Evolutionary conservation across 495 filamentous ascomycete species (phyloP).

Genomic region (Astrocystis sublimbata): DNA sequence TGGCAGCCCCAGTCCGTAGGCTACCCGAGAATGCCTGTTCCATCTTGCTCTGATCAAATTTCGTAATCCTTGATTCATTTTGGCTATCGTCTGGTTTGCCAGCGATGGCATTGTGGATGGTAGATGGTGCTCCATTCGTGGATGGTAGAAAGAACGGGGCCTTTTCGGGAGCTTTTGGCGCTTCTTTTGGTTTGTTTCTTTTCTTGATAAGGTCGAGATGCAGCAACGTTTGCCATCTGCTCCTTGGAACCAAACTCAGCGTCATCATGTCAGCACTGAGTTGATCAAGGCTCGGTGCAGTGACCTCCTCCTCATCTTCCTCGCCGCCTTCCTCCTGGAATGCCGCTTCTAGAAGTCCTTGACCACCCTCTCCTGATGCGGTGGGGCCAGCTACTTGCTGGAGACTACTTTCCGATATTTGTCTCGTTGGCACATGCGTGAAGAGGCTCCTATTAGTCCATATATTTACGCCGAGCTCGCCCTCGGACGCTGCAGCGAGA

Average conservation of each 20-base stretch:
- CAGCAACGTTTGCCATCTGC: constrained; percentile 88
- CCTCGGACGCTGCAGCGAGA: constrained; percentile 82
- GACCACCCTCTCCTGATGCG: constrained; percentile 79
- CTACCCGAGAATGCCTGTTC: constrained; percentile 62
- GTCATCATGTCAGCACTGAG: constrained; percentile 79
- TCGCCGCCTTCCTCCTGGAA: constrained; percentile 54
- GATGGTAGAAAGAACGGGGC: constrained; percentile 95
- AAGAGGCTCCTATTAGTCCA: constrained; percentile 95
- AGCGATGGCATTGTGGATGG: constrained; percentile 25
- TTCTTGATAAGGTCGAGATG: constrained; percentile 87
- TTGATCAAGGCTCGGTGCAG: constrained; percentile 64
- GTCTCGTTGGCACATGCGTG: constrained; percentile 78
- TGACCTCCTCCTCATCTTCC: constrained; percentile 48
- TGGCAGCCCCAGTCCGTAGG: constrained; percentile 49
- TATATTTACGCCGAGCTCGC: constrained; percentile 81
- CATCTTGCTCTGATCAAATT: constrained; percentile 40
- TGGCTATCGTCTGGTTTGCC: constrained; percentile 21
- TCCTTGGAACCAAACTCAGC: constrained; percentile 82
- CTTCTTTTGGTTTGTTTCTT: constrained; percentile 91
- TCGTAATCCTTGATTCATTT: constrained; percentile 38
- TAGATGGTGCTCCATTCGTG: constrained; percentile 43
- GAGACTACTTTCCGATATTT: constrained; percentile 75
- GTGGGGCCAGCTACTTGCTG: constrained; percentile 63
- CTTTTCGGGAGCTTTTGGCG: constrained; percentile 88
- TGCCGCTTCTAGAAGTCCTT: constrained; percentile 64